Conservation (phyloP, 2,329 filamentous ascomycete species). For the Fusarium newnesense region DNA sequence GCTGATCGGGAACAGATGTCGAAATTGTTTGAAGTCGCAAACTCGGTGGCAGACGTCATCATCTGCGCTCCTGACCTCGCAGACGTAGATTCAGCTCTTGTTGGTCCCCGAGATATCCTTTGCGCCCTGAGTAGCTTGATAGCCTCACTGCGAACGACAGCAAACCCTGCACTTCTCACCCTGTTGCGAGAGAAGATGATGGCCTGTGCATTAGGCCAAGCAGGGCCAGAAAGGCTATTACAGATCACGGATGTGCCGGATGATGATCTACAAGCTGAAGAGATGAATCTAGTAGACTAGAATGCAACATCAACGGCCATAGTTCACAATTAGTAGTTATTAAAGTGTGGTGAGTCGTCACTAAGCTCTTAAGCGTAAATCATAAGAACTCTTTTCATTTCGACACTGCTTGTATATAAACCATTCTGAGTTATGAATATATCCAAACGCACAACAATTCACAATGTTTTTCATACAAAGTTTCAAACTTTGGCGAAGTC, state of each 20-base stretch:
- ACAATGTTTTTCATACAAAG: too few relatives aligned
- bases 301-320: neutral
- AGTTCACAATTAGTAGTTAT: neutral
- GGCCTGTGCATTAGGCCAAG: conserved; percentile 12
- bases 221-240: neutral
- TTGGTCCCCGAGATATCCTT: conserved; percentile 16
- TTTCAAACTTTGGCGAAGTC: rapidly evolving
- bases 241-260: conserved; percentile 15
- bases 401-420: neutral
- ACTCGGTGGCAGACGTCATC: conserved; percentile 21
- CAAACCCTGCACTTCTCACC: conserved; percentile 5
- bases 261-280: neutral
- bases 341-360: neutral
- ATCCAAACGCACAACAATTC: too few relatives aligned
- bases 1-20: conserved; percentile 1
- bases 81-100: neutral
- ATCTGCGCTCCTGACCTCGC: conserved; percentile 27
- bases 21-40: conserved; percentile 27
- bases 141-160: conserved; percentile 8
- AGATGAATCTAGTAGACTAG: neutral
- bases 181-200: conserved; percentile 22
- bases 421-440: neutral
- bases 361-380: neutral
- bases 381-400: neutral
- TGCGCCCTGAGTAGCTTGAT: conserved; percentile 19